These are phyloP conservation scores for Candida fluviatilis DNA, from an alignment of 805 yeast genomes.

Conservation along the genomic window DNA sequence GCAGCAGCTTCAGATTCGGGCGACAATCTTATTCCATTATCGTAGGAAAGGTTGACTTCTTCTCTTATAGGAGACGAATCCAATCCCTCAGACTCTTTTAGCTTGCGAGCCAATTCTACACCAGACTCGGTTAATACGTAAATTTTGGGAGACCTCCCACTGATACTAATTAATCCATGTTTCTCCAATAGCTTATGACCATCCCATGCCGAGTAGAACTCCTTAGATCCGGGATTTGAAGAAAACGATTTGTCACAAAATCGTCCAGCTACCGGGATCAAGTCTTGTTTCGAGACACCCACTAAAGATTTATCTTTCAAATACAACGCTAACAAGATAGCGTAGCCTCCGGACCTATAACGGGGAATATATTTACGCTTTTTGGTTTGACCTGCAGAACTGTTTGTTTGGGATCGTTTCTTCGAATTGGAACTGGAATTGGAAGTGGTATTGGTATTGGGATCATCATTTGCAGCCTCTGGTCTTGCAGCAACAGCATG, in stretches of 20 bases:
- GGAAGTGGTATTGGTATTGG: not conserved
- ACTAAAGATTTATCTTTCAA: constrained; percentile 41
- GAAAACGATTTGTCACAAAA: constrained; percentile 57
- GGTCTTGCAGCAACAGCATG: not conserved
- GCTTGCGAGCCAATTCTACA: constrained; percentile 50
- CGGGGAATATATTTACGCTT: constrained; percentile 56
- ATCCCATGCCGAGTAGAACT: constrained; percentile 73
- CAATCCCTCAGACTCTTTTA: constrained; percentile 45
- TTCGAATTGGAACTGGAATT: not conserved
- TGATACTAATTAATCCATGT: constrained; percentile 51
- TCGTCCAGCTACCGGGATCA: constrained; percentile 49
- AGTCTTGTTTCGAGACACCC: constrained; percentile 65
- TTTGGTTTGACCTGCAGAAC: constrained; percentile 4
- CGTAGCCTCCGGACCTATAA: constrained; percentile 80
- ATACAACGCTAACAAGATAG: constrained; percentile 60
- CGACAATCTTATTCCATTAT: constrained; percentile 29
- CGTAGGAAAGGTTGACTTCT: constrained; percentile 24
- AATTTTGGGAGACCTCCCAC: constrained; percentile 52
- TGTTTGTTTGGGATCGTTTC: not conserved
- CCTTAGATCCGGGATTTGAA: constrained; percentile 55
- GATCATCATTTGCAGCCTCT: not conserved
- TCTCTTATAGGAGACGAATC: constrained; percentile 17
- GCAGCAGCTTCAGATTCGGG: constrained; percentile 13
- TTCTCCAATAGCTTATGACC: constrained; percentile 59
- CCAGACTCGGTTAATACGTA: constrained; percentile 75